Evolutionary conservation across 495 filamentous ascomycete genomes (phyloP).

Genomic region (Podospora pseudopauciseta): DNA sequence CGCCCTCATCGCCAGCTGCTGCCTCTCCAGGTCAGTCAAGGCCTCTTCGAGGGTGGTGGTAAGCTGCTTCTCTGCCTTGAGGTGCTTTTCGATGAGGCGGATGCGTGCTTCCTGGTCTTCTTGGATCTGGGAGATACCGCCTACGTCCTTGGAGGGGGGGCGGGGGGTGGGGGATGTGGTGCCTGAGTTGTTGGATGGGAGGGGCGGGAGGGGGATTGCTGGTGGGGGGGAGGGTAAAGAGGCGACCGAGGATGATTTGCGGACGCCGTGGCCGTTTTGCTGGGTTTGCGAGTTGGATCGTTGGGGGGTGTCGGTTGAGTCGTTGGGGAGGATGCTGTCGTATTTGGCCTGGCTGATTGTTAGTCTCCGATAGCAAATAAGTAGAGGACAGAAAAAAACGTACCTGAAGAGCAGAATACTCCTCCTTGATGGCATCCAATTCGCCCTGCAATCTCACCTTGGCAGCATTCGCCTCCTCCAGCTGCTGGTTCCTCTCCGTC

Average conservation of each 20-base stretch:
- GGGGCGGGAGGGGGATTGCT: conserved; percentile 88
- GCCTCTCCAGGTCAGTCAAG: conserved; percentile 83
- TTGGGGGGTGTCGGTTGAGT: conserved; percentile 42
- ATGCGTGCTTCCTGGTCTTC: conserved; percentile 96
- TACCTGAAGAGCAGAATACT: conserved; percentile 66
- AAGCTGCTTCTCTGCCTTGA: conserved; percentile 93
- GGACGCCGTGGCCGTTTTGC: conserved; percentile 50
- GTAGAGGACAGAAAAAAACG: conserved; percentile 21
- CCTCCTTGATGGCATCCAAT: conserved; percentile 59
- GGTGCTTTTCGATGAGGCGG: conserved; percentile 92
- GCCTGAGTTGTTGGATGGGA: conserved; percentile 53
- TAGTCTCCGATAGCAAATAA: conserved; percentile 24
- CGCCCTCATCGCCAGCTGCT: conserved; percentile 77
- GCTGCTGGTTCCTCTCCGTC: conserved; percentile 59
- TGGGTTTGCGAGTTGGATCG: conserved; percentile 69
- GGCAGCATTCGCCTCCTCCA: conserved; percentile 54
- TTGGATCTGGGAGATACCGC: conserved; percentile 60
- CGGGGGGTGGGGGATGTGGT: conserved; percentile 51
- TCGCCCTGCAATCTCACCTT: conserved; percentile 50
- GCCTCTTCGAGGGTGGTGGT: conserved; percentile 93
- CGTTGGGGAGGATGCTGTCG: conserved; percentile 38
- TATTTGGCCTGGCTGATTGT: conserved; percentile 53
- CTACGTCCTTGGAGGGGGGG: conserved; percentile 79
- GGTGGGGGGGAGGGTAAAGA: conserved; percentile 88
- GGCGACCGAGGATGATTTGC: conserved; percentile 77